Evolutionary conservation across 495 filamentous ascomycete species (phyloP), one percentile per base, ranked within the genome.

Genomic region (Talaromyces ruber): DNA sequence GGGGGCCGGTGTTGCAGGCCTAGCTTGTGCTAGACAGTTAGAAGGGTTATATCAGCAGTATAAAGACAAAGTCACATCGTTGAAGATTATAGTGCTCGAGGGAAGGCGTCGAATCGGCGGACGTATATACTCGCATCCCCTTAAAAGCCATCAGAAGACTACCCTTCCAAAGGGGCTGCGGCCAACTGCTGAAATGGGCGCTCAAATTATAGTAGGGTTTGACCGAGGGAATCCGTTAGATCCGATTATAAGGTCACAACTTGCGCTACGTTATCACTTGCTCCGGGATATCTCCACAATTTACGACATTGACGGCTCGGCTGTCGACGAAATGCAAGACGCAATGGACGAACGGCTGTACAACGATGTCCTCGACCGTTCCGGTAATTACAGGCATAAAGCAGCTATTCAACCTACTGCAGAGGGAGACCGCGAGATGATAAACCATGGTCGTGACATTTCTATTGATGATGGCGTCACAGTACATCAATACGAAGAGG

Each of bases 191-290:
- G 94, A 99, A 69, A 90, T 97, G 82, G 94, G 94, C 39, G 94
- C 95, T 18, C 94, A 97, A 75, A 97, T 99, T 56, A 90, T 99
- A 64, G 96, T 94, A 29, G 94, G 94, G 2, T 99, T 97, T 67
- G 91, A 97, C 62, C 85, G 89, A 69, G 94, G 94, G 1, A 99
- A 99, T 70, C 94, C 94, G 16, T 72, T 99, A 64, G 92, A 94
- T 69, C 85, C 89, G 61, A 84, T 99, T 59, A 86, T 98, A 65
- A 86, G 94, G 60, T 92, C 91, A 24, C 94, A 99, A 72, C 80
- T 99, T 56, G 92, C 88, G 18, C 82, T 99, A 29, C 86, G 84
- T 25, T 96, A 96, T 71, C 91, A 97, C 68, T 72, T 86, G 18
- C 73, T 99, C 58, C 89, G 84, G 58, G 89, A 97, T 59, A 88